These are phyloP conservation scores for Eutrema salsugineum DNA, from an alignment of 441 rosid genomes.

Conservation along the genomic window DNA sequence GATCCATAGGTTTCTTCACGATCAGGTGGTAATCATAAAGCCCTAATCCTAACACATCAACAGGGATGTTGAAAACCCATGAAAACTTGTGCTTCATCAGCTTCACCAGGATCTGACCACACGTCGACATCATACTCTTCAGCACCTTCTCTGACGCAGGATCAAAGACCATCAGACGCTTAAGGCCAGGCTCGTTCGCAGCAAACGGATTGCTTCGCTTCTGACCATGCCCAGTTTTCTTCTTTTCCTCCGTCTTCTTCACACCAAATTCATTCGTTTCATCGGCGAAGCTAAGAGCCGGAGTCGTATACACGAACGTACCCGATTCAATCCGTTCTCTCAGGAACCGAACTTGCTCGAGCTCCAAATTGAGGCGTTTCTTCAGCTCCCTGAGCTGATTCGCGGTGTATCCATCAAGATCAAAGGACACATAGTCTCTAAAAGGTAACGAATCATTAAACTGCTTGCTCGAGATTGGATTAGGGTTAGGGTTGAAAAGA, in stretches of 20 bases:
- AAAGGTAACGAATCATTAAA: neutral
- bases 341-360: constrained; percentile 63
- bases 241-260: constrained; percentile 49
- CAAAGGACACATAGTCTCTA: constrained; percentile 40
- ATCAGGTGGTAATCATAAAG: constrained; percentile 69
- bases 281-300: constrained; percentile 6
- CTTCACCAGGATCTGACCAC: constrained; percentile 61
- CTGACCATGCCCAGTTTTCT: constrained; percentile 49
- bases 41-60: constrained; percentile 62
- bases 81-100: constrained; percentile 78
- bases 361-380: constrained; percentile 52
- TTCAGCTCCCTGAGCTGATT: constrained; percentile 44
- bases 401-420: constrained; percentile 42
- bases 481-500: constrained; percentile 34
- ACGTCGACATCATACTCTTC: constrained; percentile 46
- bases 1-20: constrained; percentile 86
- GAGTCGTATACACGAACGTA: constrained; percentile 23
- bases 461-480: constrained; percentile 37
- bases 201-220: constrained; percentile 34
- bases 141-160: constrained; percentile 30
- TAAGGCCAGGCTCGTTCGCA: constrained; percentile 23
- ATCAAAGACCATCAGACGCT: constrained; percentile 16
- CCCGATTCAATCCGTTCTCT: constrained; percentile 51
- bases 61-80: constrained; percentile 67
- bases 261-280: constrained; percentile 49